Evolutionary conservation across 306 rosid genomes (phyloP).

Genomic region (Cicer chorassanicum): DNA sequence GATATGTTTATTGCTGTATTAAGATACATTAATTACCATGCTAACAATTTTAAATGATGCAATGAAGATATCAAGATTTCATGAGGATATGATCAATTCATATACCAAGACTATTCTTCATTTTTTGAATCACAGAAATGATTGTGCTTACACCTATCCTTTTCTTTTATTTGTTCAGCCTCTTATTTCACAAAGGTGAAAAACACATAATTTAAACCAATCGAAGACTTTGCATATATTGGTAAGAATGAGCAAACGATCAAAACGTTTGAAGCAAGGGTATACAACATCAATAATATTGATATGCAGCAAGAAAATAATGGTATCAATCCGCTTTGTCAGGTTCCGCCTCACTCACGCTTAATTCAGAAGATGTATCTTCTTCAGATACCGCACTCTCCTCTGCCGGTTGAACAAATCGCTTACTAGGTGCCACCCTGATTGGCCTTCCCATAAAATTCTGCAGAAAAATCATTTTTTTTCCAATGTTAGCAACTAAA

Average conservation of each 20-base stretch:
- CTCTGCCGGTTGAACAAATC: conserved; percentile 62
- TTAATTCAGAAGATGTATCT: conserved; percentile 53
- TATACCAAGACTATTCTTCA: conserved; percentile 17
- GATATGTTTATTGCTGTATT: conserved; percentile 21
- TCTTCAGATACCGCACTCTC: conserved; percentile 53
- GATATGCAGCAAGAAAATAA: conserved; percentile 20
- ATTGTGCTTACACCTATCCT: conserved; percentile 25
- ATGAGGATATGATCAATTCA: conserved; percentile 24
- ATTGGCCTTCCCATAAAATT: conserved; percentile 77
- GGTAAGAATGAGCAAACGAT: conserved; percentile 15
- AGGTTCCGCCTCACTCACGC: conserved; percentile 49
- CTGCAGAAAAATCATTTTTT: conserved; percentile 53
- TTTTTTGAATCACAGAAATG: conserved; percentile 20
- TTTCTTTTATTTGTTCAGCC: conserved; percentile 23
- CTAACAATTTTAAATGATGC: conserved; percentile 22
- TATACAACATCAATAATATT: conserved; percentile 44
- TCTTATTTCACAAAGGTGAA: conserved; percentile 14
- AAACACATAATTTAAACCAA: conserved; percentile 33
- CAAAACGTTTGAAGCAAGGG: conserved; percentile 30
- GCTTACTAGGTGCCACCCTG: conserved; percentile 70
- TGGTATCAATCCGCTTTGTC: conserved; percentile 49
- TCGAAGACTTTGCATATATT: conserved; percentile 24
- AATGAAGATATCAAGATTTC: conserved; percentile 33
- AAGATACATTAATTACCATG: conserved; percentile 23
- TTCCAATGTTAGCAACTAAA: conserved; percentile 26